A percentile compares a stretch with the other conserved stretches of the same genome.
Conservation (phyloP, 2,329 filamentous ascomycete species). For the Stemphylium beticola region DNA sequence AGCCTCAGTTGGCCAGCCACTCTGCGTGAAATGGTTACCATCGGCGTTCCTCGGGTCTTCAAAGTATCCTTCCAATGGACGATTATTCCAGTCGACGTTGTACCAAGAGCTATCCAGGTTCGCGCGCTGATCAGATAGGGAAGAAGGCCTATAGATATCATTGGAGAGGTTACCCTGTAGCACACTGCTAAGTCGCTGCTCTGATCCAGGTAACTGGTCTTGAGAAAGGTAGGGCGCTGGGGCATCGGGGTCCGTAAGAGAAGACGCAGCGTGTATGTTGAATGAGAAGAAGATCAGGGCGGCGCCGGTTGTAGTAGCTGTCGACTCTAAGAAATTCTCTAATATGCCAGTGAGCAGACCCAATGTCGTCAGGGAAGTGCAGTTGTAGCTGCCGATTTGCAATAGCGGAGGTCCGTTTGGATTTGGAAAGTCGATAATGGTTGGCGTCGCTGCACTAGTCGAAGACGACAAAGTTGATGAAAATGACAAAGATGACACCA, state of each 20-base stretch:
- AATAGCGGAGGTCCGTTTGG: slow-evolving; percentile 44
- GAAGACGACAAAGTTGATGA: slow-evolving; percentile 11
- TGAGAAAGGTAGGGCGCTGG: slow-evolving; percentile 52
- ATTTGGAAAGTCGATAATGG: slow-evolving; percentile 24
- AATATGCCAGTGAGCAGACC: slow-evolving; percentile 58
- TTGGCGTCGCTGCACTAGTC: slow-evolving; percentile 19
- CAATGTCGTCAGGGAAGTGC: slow-evolving; percentile 60
- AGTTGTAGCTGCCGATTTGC: slow-evolving; percentile 60
- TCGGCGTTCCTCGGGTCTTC: slow-evolving; percentile 46
- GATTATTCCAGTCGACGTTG: slow-evolving; percentile 44
- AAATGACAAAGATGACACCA: not conserved
- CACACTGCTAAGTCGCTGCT: slow-evolving; percentile 55
- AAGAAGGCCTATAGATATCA: slow-evolving; percentile 61
- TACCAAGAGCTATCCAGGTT: slow-evolving; percentile 68
- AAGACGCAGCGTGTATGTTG: slow-evolving; percentile 64
- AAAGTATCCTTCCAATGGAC: slow-evolving; percentile 62
- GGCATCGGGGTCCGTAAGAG: slow-evolving; percentile 45
- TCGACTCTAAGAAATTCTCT: slow-evolving; percentile 59
- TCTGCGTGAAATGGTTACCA: slow-evolving; percentile 54
- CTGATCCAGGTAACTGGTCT: slow-evolving; percentile 52
- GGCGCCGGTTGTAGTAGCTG: slow-evolving; percentile 62
- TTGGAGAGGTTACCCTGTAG: slow-evolving; percentile 57
- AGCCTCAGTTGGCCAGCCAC: slow-evolving; percentile 70
- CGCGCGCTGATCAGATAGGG: slow-evolving; percentile 58
- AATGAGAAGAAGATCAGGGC: slow-evolving; percentile 61